Conservation (phyloP, 164 flowering plant species). For the Saururus chinensis region DNA sequence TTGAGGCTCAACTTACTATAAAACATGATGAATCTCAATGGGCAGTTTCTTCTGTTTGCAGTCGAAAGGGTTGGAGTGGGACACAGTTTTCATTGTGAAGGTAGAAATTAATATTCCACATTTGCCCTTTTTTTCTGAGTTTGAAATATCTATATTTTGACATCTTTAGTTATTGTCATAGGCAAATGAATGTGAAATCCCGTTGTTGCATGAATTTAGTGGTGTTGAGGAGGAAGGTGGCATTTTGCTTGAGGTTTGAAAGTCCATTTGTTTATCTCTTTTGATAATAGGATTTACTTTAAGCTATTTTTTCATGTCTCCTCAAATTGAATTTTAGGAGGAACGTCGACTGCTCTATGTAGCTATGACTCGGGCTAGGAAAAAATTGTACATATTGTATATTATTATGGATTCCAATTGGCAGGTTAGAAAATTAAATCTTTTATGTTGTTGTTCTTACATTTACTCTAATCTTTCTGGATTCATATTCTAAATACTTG, state of each 20-base stretch:
- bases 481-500: constrained; percentile 4
- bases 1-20: background rate
- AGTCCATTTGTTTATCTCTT: no score
- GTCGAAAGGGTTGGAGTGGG: constrained; percentile 99
- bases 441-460: background rate
- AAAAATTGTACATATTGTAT: constrained; percentile 67
- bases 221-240: constrained; percentile 39
- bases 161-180: constrained; percentile 12
- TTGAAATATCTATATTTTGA: background rate
- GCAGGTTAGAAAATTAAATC: constrained; percentile 40
- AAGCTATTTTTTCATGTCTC: background rate
- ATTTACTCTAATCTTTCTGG: background rate
- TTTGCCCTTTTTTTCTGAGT: background rate
- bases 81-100: constrained; percentile 86
- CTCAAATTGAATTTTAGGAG: constrained; percentile 37
- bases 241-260: constrained; percentile 53
- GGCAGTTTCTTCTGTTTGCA: constrained; percentile 17
- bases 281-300: background rate
- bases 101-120: constrained; percentile 19
- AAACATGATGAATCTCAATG: background rate
- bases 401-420: constrained; percentile 68
- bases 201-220: constrained; percentile 67
- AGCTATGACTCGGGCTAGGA: constrained; percentile 95
- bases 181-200: constrained; percentile 93
- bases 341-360: constrained; percentile 85